Percentiles rank a stretch among this genome's conserved stretches.
phyloP scores from a whole-genome alignment of 2,329 filamentous ascomycete genomes.

The Pseudogymnoascus sp. region DNA sequence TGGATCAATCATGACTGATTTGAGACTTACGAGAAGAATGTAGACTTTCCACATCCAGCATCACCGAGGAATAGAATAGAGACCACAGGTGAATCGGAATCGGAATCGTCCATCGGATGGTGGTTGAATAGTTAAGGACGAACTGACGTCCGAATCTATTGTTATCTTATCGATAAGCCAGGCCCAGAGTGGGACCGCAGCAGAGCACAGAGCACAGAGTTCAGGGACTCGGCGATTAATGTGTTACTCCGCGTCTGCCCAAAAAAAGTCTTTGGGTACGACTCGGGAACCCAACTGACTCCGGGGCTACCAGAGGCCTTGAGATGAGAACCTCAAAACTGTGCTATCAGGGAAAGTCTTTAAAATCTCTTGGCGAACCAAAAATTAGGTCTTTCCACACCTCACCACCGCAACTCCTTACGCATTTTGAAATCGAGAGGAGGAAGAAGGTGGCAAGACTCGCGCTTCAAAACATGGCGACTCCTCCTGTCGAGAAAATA shows the following conservation, averaged over 20 bases:
- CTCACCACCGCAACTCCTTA: not conserved
- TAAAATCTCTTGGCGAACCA: not conserved
- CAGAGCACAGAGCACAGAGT: slow-evolving; percentile 1
- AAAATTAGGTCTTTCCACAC: not conserved
- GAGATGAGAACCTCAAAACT: not conserved
- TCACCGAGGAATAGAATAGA: slow-evolving; percentile 52
- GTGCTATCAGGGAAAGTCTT: not conserved
- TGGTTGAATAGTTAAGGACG: slow-evolving; percentile 22
- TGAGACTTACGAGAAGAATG: slow-evolving; percentile 48
- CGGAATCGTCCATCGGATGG: slow-evolving; percentile 14
- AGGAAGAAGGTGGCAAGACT: slow-evolving; percentile 12
- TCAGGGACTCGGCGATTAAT: slow-evolving; percentile 5
- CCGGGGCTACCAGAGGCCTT: not conserved
- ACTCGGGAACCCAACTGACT: not conserved
- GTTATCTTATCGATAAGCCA: slow-evolving; percentile 7
- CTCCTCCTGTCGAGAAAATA: not conserved
- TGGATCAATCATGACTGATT: not conserved
- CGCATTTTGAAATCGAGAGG: slow-evolving; percentile 3
- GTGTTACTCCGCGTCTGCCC: not conserved
- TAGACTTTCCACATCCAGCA: slow-evolving; percentile 51
- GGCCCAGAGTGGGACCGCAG: not conserved
- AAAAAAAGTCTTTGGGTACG: slow-evolving; percentile 3
- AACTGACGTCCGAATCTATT: slow-evolving; percentile 11
- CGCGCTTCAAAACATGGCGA: slow-evolving; percentile 12
- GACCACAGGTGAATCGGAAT: slow-evolving; percentile 38